Base-by-base conservation (phyloP, 441 rosid species). In the Syzygium malaccense region DNA sequence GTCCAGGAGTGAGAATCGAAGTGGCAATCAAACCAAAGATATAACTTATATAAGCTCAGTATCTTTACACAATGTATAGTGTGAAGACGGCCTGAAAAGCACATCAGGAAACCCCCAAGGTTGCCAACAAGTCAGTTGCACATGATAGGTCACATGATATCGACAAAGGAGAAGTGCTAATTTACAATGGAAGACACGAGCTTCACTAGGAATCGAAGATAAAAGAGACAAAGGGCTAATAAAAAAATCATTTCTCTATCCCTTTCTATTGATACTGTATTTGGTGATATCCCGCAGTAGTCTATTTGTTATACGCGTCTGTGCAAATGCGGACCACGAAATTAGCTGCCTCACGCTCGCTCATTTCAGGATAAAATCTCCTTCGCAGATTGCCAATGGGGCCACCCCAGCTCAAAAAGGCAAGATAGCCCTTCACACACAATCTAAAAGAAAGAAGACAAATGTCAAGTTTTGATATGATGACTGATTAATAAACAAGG, bases 281-380 rank as follows among this genome's bases (percentile, higher is more conserved):
- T 92, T 96, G 92, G 93, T 98, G 99, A 88, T 98, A 97, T 26
- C 99, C 98, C 23, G 96, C 96, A 18, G 99, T 96, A 8, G 97
- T 96, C 99, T 96, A 97, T 89, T 97, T 96, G 94, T 97, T 97
- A 92, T 97, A 97, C 41, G 99, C 98, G 49, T 98, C 99, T 4
- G 93, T 94, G 91, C 98, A 98, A 10, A 94, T 96, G 25, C 92
- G 93, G 79, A 92, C 95, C 99, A 98, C 96, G 91, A 95, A 97
- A 86, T 92, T 95, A 78, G 99, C 99, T 4, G 99, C 99, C 93
- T 96, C 99, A 3, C 99, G 96, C 87, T 98, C 99, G 10, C 94
- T 96, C 99, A 96, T 96, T 92, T 97, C 98, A 1, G 99, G 99
- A 89, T 93, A 96, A 89, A 98, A 96, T 92, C 99, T 96, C 92